Evolutionary conservation across 495 filamentous ascomycete species (phyloP).

Genomic region (Neurospora sp.): DNA sequence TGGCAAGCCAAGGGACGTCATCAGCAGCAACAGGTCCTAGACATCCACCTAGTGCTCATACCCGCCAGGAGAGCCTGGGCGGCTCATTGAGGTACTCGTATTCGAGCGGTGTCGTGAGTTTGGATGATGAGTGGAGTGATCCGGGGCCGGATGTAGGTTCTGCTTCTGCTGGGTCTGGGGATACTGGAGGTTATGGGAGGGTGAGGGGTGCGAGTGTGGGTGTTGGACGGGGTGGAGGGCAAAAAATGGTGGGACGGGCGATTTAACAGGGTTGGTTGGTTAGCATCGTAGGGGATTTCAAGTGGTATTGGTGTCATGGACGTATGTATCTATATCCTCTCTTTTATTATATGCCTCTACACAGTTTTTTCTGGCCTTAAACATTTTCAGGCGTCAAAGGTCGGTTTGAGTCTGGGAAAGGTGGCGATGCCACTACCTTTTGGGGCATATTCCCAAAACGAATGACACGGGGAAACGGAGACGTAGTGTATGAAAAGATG

Average conservation of each 20-base stretch:
- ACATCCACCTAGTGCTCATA: constrained; percentile 4
- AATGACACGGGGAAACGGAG: not conserved
- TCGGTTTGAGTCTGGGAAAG: not conserved
- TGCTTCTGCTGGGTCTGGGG: constrained; percentile 6
- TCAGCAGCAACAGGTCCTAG: not conserved
- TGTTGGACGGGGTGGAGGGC: not conserved
- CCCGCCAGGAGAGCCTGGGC: not conserved
- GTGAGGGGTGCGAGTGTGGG: not conserved
- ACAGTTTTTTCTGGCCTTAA: not conserved
- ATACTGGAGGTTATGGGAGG: not conserved
- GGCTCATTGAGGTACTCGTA: constrained; percentile 29
- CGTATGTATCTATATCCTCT: not conserved
- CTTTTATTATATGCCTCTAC: not conserved
- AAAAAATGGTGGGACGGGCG: not conserved
- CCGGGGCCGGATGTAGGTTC: constrained; percentile 43
- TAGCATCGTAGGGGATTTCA: not conserved
- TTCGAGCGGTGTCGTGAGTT: constrained; percentile 32
- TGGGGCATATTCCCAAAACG: not conserved
- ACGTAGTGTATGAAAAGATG: too few species aligned
- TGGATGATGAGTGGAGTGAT: constrained; percentile 37
- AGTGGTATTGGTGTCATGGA: not conserved
- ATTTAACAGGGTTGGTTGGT: not conserved
- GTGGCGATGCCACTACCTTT: not conserved
- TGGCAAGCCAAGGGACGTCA: constrained; percentile 7
- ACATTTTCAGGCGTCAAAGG: not conserved